phyloP scores from a whole-genome alignment of 208 protist genomes.

The Trypanosoma boissoni region DNA sequence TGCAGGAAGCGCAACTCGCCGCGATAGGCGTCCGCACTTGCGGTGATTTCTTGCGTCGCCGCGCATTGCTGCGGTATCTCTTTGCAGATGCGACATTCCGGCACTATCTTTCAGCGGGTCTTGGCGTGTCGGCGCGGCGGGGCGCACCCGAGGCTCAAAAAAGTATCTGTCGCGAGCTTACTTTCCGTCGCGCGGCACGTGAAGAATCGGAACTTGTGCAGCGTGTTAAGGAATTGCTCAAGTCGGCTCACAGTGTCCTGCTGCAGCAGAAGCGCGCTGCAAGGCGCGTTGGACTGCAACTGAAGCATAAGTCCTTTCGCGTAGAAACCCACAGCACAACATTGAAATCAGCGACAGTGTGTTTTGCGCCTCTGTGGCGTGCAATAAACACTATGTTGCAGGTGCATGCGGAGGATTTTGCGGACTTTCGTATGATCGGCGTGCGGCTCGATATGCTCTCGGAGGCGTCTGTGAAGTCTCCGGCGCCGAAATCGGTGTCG shows the following conservation, averaged over 20 bases:
- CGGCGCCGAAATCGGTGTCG: no score
- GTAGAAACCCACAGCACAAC: conserved; percentile 58
- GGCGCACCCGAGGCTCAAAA: conserved; percentile 37
- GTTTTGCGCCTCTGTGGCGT: conserved; percentile 64
- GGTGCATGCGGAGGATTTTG: conserved; percentile 56
- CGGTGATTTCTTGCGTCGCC: conserved; percentile 66
- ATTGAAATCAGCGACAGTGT: conserved; percentile 58
- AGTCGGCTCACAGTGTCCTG: conserved; percentile 46
- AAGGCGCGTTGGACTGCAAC: conserved; percentile 45
- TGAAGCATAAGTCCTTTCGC: conserved; percentile 77
- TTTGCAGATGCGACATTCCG: conserved; percentile 73
- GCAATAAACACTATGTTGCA: conserved; percentile 53
- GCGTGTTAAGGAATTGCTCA: conserved; percentile 49
- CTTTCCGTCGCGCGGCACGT: conserved; percentile 59
- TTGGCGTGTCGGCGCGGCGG: conserved; percentile 54
- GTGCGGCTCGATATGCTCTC: conserved; percentile 67
- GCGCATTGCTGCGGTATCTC: conserved; percentile 68
- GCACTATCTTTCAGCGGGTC: conserved; percentile 72
- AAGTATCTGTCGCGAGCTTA: conserved; percentile 77
- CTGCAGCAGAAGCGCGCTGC: conserved; percentile 53
- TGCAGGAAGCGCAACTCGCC: conserved; percentile 60
- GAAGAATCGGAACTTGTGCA: conserved; percentile 49
- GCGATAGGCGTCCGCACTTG: conserved; percentile 75
- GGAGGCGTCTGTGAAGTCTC: no score
- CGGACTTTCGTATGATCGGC: conserved; percentile 71